A percentile compares a stretch with the other conserved stretches of the same genome.
phyloP scores from a whole-genome alignment of 2,329 filamentous ascomycete genomes.

The Penicillium sp. region DNA sequence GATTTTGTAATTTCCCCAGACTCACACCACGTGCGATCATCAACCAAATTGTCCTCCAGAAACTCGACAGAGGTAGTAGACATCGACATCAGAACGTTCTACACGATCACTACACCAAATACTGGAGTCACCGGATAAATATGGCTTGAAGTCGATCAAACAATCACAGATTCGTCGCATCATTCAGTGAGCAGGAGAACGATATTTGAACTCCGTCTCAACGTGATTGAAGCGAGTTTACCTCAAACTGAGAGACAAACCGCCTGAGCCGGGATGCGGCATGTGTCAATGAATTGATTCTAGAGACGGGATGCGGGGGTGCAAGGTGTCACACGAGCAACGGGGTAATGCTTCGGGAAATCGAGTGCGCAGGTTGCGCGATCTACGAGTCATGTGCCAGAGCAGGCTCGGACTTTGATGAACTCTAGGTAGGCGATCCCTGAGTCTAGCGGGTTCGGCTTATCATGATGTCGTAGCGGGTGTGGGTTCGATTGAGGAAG shows the following conservation, averaged over 20 bases:
- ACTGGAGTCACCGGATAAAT: slow-evolving; percentile 1
- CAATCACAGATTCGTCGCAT: slow-evolving; percentile 3
- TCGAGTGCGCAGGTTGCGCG: no score
- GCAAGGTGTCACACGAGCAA: background rate
- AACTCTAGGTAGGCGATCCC: background rate
- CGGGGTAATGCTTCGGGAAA: no score
- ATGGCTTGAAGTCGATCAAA: slow-evolving; percentile 1
- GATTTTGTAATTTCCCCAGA: no score
- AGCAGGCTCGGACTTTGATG: background rate
- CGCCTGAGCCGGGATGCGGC: background rate
- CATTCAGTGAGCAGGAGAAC: slow-evolving; percentile 7
- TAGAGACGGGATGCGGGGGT: slow-evolving; percentile 2
- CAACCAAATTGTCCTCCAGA: background rate
- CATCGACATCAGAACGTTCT: background rate
- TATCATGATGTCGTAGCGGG: no score
- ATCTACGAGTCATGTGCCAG: background rate
- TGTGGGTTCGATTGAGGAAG: background rate
- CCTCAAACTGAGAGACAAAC: background rate
- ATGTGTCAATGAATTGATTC: no score
- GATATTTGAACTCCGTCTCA: background rate
- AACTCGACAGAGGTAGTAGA: background rate
- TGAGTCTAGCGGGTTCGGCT: no score
- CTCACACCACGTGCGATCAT: no score
- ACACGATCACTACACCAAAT: background rate
- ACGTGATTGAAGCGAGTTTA: background rate